phyloP scores from a whole-genome alignment of 2,329 filamentous ascomycete species.

The Aspergillus ochraceoroseus region DNA sequence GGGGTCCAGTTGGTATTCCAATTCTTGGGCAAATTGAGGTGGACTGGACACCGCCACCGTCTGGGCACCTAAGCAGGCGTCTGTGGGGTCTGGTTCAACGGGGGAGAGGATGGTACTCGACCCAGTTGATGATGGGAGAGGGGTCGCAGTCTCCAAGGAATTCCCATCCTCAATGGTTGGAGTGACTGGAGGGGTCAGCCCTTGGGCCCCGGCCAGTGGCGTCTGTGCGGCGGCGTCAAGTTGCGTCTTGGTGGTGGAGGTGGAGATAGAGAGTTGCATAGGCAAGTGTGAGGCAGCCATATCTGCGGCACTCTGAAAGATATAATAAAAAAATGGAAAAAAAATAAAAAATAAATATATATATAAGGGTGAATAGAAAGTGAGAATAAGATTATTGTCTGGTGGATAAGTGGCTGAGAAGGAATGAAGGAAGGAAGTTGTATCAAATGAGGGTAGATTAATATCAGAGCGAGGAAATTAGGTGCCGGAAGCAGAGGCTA shows the following conservation, averaged over 20 bases:
- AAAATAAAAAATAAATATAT: neutral
- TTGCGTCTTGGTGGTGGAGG: constrained; percentile 23
- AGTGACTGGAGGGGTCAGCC: constrained; percentile 36
- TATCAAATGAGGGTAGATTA: constrained; percentile 9
- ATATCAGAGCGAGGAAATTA: constrained; percentile 4
- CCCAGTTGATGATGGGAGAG: constrained; percentile 5
- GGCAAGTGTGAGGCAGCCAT: constrained; percentile 21
- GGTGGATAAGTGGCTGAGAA: constrained; percentile 2
- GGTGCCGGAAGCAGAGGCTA: neutral
- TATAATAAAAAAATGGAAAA: neutral
- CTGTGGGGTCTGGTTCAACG: constrained; percentile 5
- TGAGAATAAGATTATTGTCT: neutral
- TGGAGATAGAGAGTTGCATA: constrained; percentile 29
- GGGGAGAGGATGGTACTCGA: constrained; percentile 10
- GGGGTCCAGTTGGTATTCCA: constrained; percentile 31
- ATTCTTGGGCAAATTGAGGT: constrained; percentile 31
- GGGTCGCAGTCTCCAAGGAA: constrained; percentile 9
- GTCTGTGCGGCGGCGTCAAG: constrained; percentile 12
- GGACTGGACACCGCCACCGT: constrained; percentile 15
- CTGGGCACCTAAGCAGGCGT: constrained; percentile 3
- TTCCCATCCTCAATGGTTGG: constrained; percentile 26
- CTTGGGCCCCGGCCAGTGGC: constrained; percentile 16
- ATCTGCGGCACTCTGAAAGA: neutral
- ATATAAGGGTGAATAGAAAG: neutral
- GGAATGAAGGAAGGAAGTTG: no score